Evolutionary conservation across 768 basidiomycete genomes (phyloP).

Genomic region (Leccinum broughii): DNA sequence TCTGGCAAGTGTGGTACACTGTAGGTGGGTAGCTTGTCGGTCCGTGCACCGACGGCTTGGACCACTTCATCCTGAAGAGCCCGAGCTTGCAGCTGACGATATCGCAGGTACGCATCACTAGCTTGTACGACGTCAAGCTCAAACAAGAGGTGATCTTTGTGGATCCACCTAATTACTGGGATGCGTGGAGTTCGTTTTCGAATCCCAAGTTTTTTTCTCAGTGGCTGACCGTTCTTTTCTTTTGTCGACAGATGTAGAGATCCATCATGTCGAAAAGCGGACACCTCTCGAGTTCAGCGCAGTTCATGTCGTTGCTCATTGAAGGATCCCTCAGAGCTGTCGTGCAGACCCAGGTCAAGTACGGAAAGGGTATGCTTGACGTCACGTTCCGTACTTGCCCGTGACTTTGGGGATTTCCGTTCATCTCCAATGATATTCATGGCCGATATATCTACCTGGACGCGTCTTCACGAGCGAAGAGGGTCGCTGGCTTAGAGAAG

Average conservation of each 20-base stretch:
- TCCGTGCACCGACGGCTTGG: constrained; percentile 45
- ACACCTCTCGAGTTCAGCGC: constrained; percentile 64
- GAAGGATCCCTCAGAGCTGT: constrained; percentile 77
- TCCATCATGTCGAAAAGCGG: constrained; percentile 89
- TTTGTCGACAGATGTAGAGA: constrained; percentile 69
- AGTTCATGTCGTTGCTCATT: constrained; percentile 56
- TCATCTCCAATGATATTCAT: constrained; percentile 4
- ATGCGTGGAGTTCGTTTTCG: constrained; percentile 68
- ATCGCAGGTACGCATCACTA: constrained; percentile 77
- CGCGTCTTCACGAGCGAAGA: constrained; percentile 44
- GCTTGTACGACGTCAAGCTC: constrained; percentile 70
- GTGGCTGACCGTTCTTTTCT: not conserved
- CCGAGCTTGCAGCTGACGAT: constrained; percentile 74
- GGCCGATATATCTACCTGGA: constrained; percentile 78
- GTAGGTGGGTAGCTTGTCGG: no score
- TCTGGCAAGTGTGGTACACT: no score
- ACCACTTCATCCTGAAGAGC: constrained; percentile 75
- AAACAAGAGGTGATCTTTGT: constrained; percentile 92
- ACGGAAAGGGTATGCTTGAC: constrained; percentile 74
- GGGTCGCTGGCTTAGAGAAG: constrained; percentile 2
- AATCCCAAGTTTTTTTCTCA: not conserved
- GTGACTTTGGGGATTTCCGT: not conserved
- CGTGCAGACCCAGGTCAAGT: constrained; percentile 64
- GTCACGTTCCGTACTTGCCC: constrained; percentile 55
- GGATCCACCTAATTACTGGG: constrained; percentile 86